Conservation (phyloP, 1,284 basidiomycete species). For the Salmacisia buchloeana region DNA sequence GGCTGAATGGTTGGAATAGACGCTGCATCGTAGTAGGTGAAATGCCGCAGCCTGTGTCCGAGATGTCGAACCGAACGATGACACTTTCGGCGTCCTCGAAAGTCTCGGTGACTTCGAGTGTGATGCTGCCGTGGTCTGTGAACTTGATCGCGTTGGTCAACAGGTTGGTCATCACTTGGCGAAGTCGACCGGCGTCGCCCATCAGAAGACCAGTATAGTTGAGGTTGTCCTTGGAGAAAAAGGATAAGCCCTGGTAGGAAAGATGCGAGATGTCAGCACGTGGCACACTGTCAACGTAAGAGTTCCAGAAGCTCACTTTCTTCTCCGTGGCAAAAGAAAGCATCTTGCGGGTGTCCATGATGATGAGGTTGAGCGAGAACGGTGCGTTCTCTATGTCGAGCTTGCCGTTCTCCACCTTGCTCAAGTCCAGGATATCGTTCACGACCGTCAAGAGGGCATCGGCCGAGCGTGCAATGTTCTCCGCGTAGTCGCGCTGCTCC, state of each 20-base stretch:
- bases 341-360: conserved; percentile 47
- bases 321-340: conserved; percentile 47
- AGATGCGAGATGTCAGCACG: neutral
- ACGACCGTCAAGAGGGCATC: conserved; percentile 54
- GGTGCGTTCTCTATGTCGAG: conserved; percentile 52
- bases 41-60: conserved; percentile 51
- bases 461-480: conserved; percentile 52
- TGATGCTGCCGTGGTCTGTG: conserved; percentile 46
- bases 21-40: conserved; percentile 35
- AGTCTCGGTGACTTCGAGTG: conserved; percentile 37
- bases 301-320: conserved; percentile 21
- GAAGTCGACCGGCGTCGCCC: conserved; percentile 39
- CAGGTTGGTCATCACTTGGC: conserved; percentile 51
- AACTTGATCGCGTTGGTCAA: conserved; percentile 53
- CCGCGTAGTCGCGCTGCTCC: conserved; percentile 53
- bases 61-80: conserved; percentile 43
- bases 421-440: conserved; percentile 54
- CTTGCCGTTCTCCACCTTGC: conserved; percentile 52
- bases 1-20: conserved; percentile 51
- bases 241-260: conserved; percentile 30
- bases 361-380: conserved; percentile 50
- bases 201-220: conserved; percentile 35
- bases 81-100: conserved; percentile 36
- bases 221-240: conserved; percentile 39
- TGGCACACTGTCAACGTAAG: neutral